These are phyloP conservation scores for Candida stauntonica DNA, from an alignment of 805 yeast genomes.

Conservation along the genomic window DNA sequence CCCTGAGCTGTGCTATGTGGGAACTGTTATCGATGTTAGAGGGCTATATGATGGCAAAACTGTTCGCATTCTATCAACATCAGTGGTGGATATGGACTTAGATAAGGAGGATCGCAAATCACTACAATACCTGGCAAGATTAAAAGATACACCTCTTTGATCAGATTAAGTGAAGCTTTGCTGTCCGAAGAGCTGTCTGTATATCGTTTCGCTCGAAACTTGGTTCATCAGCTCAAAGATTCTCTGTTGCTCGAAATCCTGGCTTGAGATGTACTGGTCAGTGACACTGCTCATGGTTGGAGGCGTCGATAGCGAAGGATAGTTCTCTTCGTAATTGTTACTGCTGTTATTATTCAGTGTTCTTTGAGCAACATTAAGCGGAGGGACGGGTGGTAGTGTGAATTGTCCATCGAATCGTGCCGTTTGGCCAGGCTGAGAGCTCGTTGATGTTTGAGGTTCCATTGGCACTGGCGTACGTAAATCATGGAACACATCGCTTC, in stretches of 20 bases:
- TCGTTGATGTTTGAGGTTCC: constrained; percentile 7
- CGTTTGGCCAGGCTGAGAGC: background rate
- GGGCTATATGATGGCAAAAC: constrained; percentile 18
- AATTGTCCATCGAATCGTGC: background rate
- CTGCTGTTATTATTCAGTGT: background rate
- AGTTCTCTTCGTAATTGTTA: constrained; percentile 14
- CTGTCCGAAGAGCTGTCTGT: constrained; percentile 58
- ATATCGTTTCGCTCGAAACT: constrained; percentile 53
- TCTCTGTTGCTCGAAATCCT: constrained; percentile 44
- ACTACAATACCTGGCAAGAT: constrained; percentile 7
- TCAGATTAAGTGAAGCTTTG: constrained; percentile 12
- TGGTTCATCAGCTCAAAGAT: constrained; percentile 59
- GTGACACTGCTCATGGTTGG: constrained; percentile 9
- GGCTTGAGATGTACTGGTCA: constrained; percentile 3
- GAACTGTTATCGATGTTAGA: constrained; percentile 19
- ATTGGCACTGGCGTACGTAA: constrained; percentile 11
- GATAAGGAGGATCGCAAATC: constrained; percentile 2
- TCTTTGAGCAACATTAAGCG: constrained; percentile 1
- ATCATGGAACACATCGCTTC: constrained; percentile 13
- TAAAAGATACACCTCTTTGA: constrained; percentile 10
- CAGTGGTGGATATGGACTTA: constrained; percentile 9
- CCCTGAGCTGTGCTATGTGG: constrained; percentile 18
- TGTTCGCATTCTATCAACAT: constrained; percentile 8
- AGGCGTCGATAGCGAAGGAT: constrained; percentile 23
- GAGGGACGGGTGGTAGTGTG: constrained; percentile 5